Evolutionary conservation across 495 filamentous ascomycete species (phyloP).

Genomic region (Apodospora peruviana): DNA sequence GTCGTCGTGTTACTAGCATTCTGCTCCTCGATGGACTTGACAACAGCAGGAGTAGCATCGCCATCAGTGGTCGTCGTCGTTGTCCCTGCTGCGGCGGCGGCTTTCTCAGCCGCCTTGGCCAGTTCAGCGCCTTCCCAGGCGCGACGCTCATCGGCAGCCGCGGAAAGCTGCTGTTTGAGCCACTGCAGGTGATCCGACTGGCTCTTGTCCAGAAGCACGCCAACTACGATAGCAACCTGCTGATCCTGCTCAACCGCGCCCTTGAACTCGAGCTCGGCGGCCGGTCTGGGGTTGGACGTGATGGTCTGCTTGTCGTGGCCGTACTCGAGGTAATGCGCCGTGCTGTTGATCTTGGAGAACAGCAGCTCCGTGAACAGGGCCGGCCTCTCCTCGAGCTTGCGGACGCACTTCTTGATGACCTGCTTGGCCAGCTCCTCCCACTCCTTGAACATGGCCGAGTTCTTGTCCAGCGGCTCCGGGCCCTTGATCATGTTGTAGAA

Average conservation of each 20-base stretch:
- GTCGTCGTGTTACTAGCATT: constrained; percentile 14
- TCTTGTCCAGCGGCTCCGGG: constrained; percentile 66
- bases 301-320: constrained; percentile 79
- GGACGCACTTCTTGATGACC: constrained; percentile 64
- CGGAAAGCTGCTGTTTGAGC: constrained; percentile 65
- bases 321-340: constrained; percentile 80
- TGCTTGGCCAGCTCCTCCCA: constrained; percentile 89
- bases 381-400: constrained; percentile 77
- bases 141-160: constrained; percentile 66
- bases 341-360: constrained; percentile 86
- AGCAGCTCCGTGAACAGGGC: constrained; percentile 82
- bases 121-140: constrained; percentile 70
- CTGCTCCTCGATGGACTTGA: neutral
- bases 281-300: constrained; percentile 50
- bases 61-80: constrained; percentile 22
- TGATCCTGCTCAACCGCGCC: constrained; percentile 57
- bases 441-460: constrained; percentile 63
- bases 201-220: constrained; percentile 69
- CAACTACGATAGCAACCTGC: constrained; percentile 73
- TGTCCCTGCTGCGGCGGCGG: constrained; percentile 13
- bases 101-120: constrained; percentile 15
- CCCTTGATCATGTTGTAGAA: constrained; percentile 93
- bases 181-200: constrained; percentile 71
- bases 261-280: constrained; percentile 73
- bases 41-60: constrained; percentile 19